phyloP scores from a whole-genome alignment of 352 stramenopile genomes.

The Pythium brachiatum region DNA sequence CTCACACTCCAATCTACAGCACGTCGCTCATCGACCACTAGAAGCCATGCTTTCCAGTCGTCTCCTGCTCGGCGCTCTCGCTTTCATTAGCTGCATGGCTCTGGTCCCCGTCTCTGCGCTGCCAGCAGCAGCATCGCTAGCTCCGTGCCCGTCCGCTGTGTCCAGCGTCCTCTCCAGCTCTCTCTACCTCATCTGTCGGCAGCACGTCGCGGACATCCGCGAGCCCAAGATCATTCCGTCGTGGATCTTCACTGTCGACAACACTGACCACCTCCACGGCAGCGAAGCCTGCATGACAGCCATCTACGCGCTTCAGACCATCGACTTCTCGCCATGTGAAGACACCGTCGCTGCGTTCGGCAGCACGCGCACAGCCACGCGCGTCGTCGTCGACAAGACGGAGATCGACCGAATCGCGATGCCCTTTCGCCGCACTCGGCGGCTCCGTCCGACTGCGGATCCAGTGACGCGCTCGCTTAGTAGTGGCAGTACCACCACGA shows the following conservation, averaged over 20 bases:
- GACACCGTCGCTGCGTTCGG: background rate
- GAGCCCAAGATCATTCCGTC: background rate
- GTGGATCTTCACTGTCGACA: constrained; percentile 8
- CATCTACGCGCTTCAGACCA: background rate
- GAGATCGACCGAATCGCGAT: constrained; percentile 3
- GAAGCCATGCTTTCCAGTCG: no score
- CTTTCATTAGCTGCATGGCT: no score
- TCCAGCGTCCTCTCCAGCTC: background rate
- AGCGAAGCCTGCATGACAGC: constrained; percentile 12
- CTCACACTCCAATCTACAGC: no score
- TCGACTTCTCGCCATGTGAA: background rate
- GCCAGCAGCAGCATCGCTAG: background rate
- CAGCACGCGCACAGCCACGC: background rate
- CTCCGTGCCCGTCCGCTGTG: background rate
- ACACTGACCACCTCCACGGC: constrained; percentile 8
- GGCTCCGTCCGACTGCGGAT: background rate
- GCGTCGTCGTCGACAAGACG: background rate
- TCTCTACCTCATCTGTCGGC: constrained; percentile 1
- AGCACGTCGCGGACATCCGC: background rate
- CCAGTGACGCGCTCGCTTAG: background rate
- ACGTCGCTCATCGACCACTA: no score
- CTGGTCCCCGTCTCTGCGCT: background rate
- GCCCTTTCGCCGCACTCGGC: background rate
- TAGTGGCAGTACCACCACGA: background rate
- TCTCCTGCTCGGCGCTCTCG: no score